Evolutionary conservation across 768 basidiomycete genomes (phyloP), one percentile per base, ranked within the genome.

Genomic region (Rhodosporidiobolus sp.): DNA sequence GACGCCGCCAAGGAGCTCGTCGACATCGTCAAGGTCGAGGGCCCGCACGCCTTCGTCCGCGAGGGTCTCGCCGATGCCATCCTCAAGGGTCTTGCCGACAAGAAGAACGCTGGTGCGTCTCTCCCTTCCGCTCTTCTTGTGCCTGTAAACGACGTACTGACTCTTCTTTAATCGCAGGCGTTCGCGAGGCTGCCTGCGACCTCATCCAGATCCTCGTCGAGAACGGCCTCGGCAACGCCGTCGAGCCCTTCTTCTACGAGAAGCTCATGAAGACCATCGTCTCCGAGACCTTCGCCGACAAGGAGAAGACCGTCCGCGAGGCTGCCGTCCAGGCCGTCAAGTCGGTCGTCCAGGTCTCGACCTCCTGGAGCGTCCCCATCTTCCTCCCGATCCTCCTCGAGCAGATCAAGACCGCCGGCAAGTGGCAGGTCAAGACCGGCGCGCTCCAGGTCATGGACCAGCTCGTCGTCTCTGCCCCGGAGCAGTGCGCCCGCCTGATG

Each of bases 401-500:
- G 67, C 77, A 81, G 58, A 81, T 97, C 48, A 88, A 90, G 63
- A 81, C 79, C 38, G 92, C 91, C 70, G 77, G 76, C 62, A 95
- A 96, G 83, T 98, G 95, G 95, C 87, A 90, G 76, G 88, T 90
- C 70, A 97, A 98, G 84, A 88, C 94, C 16, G 93, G 91, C n/a
- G 90, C 88, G 22, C 83, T 98, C 50, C 91, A 94, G 77, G 87
- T 92, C 16, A 86, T 97, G 80, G 76, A 78, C 71, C 65, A 73
- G 70, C 79, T 79, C 78, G 73, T 79, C 74, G 52, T 67, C 73
- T 76, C 74, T 10, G 70, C 77, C 20, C 72, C 78, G 24, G 76
- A 70, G n/a, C 78, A 79, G 67, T 75, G 73, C 71, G 76, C 79
- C 45, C 58, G 65, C 55, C 64, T 70, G 49, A 79, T 97, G 63